A percentile compares a stretch with the other conserved stretches of the same genome.
Conservation (phyloP, 306 rosid species). For the Quercus glauca region DNA sequence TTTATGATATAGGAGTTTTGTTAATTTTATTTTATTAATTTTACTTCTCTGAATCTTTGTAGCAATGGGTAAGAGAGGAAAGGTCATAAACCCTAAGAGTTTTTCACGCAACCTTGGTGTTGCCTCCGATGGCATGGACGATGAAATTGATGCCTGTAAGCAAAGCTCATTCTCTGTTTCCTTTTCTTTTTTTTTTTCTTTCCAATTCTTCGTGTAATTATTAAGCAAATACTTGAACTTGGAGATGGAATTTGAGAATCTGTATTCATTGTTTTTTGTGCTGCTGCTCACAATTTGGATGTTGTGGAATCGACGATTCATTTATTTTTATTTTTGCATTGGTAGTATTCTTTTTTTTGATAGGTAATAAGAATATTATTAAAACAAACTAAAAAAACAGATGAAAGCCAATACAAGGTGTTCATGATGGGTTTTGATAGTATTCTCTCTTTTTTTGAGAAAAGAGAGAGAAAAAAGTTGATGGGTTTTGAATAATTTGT, state of each 20-base stretch:
- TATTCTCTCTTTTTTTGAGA: too few relatives aligned
- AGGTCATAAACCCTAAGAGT: constrained; percentile 31
- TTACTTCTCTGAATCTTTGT: neutral
- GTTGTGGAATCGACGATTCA: neutral
- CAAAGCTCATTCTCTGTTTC: neutral
- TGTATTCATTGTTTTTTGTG: neutral
- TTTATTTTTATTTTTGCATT: neutral
- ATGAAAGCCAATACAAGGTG: too few relatives aligned
- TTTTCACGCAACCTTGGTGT: constrained; percentile 20
- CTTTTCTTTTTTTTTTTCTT: too few relatives aligned
- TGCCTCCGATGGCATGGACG: constrained; percentile 60
- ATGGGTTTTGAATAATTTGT: neutral
- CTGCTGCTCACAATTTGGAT: neutral
- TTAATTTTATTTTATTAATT: too few relatives aligned
- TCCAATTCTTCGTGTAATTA: neutral
- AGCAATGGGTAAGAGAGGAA: constrained; percentile 65
- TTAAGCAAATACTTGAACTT: neutral
- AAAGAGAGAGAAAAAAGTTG: neutral
- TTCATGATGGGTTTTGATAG: too few relatives aligned
- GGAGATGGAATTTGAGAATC: neutral
- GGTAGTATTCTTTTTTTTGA: neutral
- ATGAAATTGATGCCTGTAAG: constrained; percentile 85
- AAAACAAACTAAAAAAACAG: too few relatives aligned
- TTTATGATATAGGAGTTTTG: too few relatives aligned
- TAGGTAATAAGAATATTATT: too few relatives aligned